These are phyloP conservation scores for Naganishia sp. DNA, from an alignment of 1,284 basidiomycete genomes.

Conservation along the genomic window DNA sequence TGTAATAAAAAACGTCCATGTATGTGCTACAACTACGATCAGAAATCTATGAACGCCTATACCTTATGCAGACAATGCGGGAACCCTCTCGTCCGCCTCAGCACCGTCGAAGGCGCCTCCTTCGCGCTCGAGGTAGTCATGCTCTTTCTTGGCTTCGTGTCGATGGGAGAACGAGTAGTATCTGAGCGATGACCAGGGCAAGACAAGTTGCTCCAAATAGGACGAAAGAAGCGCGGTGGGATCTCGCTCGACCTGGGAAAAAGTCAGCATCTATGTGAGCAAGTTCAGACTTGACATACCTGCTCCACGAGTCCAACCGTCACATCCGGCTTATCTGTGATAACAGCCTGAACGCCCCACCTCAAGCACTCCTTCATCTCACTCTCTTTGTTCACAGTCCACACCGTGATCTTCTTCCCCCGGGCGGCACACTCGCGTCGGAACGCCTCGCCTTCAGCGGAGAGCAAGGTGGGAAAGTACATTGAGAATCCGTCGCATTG, in stretches of 20 bases:
- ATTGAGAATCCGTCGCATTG: conserved; percentile 87
- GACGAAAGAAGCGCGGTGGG: conserved; percentile 28
- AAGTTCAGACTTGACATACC: conserved; percentile 36
- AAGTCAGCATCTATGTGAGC: not conserved
- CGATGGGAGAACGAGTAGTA: conserved; percentile 44
- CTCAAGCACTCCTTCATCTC: conserved; percentile 95
- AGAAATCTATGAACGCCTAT: too few species aligned
- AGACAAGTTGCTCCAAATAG: conserved; percentile 17
- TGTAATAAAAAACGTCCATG: too few species aligned
- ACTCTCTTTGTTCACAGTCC: conserved; percentile 90
- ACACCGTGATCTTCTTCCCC: conserved; percentile 87
- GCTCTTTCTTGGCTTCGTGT: conserved; percentile 44
- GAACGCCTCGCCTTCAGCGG: conserved; percentile 69
- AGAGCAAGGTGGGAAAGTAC: conserved; percentile 72
- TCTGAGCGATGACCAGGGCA: conserved; percentile 34
- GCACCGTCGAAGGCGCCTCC: conserved; percentile 43
- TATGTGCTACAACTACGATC: too few species aligned
- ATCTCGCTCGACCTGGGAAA: conserved; percentile 24
- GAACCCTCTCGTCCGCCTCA: not conserved
- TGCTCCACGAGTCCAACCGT: conserved; percentile 46
- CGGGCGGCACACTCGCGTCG: conserved; percentile 71
- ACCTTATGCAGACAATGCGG: not conserved
- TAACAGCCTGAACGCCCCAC: conserved; percentile 86
- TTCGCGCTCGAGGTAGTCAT: conserved; percentile 51
- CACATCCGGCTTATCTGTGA: conserved; percentile 68